Evolutionary conservation across 2,329 filamentous ascomycete genomes (phyloP), one percentile per base, ranked within the genome.

Genomic region (Coniochaeta sp.): DNA sequence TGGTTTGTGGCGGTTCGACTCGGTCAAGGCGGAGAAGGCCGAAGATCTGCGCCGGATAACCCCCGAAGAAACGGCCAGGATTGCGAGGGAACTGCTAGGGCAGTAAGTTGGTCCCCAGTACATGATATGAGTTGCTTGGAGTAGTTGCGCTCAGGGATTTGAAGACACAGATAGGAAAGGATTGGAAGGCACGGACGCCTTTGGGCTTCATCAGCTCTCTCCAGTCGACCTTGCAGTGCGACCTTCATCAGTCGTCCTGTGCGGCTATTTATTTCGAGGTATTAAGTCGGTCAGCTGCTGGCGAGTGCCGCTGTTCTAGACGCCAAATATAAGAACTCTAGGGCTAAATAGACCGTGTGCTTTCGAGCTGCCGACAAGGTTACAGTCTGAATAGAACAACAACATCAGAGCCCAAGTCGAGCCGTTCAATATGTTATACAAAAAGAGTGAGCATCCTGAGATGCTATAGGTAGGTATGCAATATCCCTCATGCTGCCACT

Each of bases 1-100:
- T 22, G 83, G 83, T 1, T 72, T 86, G 17, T 86, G 83, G 83
- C 75, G 83, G 32, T 86, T 82, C 62, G 81, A 85, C 65, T 17
- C 34, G 0, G 65, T 62, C 36, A 79, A 79, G 69, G 74, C 77
- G 1, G 74, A 72, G 26, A 80, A 79, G 69, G 81, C 66, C 5
- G 72, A 66, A 60, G 62, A 42, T 1, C 68, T 65, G n/a, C 64
- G 69, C 55, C 64, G 64, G 16, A 66, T 72, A 17, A 71, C 62
- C 30, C 71, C 71, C 2, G 77, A 75, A 55, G 73, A 77, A 60
- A 68, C 66, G 1, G 59, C 57, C 12, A 66, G 67, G 44, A 59
- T 75, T 32, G 72, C 70, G 3, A 68, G 66, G 56, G 70, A 72
- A 57, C 60, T 70, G 8, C 63, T 76, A 32, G 74, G 74, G 0